Evolutionary conservation across 2,329 filamentous ascomycete genomes (phyloP).

Genomic region (Didymella keratinophila): DNA sequence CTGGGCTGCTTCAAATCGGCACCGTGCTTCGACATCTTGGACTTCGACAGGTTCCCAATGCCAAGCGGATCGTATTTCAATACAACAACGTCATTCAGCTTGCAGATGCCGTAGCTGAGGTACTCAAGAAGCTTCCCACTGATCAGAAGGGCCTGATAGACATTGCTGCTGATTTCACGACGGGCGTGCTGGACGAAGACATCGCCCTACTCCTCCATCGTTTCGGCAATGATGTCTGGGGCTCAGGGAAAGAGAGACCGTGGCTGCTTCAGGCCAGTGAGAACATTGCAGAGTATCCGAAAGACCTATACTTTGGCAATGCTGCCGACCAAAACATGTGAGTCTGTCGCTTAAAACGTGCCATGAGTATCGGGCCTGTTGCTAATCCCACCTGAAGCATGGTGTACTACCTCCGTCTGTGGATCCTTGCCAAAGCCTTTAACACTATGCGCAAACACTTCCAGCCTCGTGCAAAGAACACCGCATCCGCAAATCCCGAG

Average conservation of each 20-base stretch:
- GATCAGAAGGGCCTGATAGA: constrained; percentile 4
- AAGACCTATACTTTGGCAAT: constrained; percentile 2
- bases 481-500: background rate
- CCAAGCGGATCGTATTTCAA: background rate
- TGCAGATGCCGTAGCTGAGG: constrained; percentile 7
- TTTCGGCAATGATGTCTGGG: constrained; percentile 10
- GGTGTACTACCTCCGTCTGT: constrained; percentile 13
- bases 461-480: background rate
- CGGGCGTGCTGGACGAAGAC: background rate
- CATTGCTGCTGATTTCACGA: background rate
- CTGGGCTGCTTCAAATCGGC: constrained; percentile 1
- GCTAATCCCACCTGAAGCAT: constrained; percentile 1
- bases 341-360: background rate
- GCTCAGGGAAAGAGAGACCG: background rate
- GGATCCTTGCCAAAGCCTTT: constrained; percentile 18
- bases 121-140: background rate
- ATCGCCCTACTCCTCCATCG: background rate
- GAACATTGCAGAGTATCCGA: constrained; percentile 3
- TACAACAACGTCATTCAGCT: background rate
- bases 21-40: constrained; percentile 9
- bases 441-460: constrained; percentile 9
- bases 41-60: constrained; percentile 11
- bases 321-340: constrained; percentile 4
- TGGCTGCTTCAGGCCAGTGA: constrained; percentile 11
- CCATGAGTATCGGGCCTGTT: too few species aligned